These are phyloP conservation scores for Fusarium luffae DNA, from an alignment of 2,329 filamentous ascomycete genomes.

Conservation along the genomic window DNA sequence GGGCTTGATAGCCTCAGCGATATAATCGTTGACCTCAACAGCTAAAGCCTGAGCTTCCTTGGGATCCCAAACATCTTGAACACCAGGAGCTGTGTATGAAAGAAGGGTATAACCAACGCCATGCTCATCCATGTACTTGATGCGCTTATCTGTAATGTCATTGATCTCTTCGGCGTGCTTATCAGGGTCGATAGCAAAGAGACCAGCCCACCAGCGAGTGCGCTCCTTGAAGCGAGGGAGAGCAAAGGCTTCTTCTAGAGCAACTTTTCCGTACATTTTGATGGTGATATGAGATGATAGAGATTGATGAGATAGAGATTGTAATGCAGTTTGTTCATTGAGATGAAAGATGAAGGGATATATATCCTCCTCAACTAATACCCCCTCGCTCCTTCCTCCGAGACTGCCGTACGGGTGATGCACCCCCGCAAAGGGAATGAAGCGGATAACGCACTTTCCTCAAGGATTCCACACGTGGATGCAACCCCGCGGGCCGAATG, in stretches of 20 bases:
- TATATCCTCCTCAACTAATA: neutral
- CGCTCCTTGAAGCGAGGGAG: slow-evolving; percentile 68
- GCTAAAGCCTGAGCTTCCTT: slow-evolving; percentile 56
- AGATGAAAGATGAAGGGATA: neutral
- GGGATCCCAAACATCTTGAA: slow-evolving; percentile 58
- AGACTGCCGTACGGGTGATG: neutral
- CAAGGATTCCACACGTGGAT: neutral
- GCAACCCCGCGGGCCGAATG: neutral
- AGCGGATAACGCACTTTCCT: neutral
- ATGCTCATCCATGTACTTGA: slow-evolving; percentile 58
- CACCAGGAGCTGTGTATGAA: slow-evolving; percentile 61
- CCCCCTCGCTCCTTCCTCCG: neutral
- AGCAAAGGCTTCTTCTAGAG: slow-evolving; percentile 71
- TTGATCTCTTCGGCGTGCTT: slow-evolving; percentile 67
- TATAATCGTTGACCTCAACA: slow-evolving; percentile 57
- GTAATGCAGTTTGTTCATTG: neutral
- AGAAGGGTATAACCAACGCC: slow-evolving; percentile 61
- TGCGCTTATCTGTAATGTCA: slow-evolving; percentile 54
- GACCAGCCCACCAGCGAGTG: slow-evolving; percentile 69
- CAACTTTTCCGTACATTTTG: slow-evolving; percentile 69
- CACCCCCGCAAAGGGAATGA: neutral
- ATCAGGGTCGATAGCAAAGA: slow-evolving; percentile 69
- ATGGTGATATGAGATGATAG: neutral
- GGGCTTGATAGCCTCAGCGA: slow-evolving; percentile 52
- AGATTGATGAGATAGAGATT: neutral